These are phyloP conservation scores for Wallacemonas sp. DNA, from an alignment of 208 protist species.

Conservation along the genomic window DNA sequence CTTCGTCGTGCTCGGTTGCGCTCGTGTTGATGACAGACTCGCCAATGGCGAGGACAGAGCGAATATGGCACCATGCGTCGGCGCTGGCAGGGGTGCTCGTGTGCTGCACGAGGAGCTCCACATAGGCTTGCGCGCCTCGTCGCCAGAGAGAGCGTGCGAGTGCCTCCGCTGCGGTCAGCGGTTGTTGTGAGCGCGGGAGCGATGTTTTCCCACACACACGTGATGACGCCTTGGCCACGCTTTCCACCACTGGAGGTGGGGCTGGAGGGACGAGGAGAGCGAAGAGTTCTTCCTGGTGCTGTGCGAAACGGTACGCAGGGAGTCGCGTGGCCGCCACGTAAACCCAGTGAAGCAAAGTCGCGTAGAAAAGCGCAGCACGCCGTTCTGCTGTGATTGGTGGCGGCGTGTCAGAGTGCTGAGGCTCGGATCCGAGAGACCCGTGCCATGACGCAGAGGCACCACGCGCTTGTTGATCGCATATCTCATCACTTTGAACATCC, in stretches of 20 bases:
- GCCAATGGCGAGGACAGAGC: slow-evolving; percentile 15
- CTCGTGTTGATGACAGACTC: neutral
- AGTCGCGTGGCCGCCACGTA: neutral
- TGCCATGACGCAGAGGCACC: too few species aligned
- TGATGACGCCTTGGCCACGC: too few species aligned
- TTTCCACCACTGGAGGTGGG: too few species aligned
- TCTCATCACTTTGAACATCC: too few species aligned
- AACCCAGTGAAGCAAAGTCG: slow-evolving; percentile 21
- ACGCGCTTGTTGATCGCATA: too few species aligned
- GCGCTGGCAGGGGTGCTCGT: neutral
- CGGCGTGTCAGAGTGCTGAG: too few species aligned
- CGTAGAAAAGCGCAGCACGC: slow-evolving; percentile 19
- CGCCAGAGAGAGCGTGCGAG: slow-evolving; percentile 27
- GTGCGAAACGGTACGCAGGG: neutral
- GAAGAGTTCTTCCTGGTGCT: neutral
- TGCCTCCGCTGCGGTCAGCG: neutral
- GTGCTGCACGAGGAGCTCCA: slow-evolving; percentile 40
- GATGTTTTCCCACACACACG: too few species aligned
- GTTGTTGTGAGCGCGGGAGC: slow-evolving; percentile 18
- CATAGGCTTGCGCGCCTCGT: slow-evolving; percentile 38
- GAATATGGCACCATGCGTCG: slow-evolving; percentile 34
- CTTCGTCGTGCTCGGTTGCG: too few species aligned
- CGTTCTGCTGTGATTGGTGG: slow-evolving; percentile 9
- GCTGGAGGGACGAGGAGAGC: neutral
- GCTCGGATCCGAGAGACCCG: too few species aligned